phyloP scores from a whole-genome alignment of 495 filamentous ascomycete genomes.

The Penicillium pancosmium region DNA sequence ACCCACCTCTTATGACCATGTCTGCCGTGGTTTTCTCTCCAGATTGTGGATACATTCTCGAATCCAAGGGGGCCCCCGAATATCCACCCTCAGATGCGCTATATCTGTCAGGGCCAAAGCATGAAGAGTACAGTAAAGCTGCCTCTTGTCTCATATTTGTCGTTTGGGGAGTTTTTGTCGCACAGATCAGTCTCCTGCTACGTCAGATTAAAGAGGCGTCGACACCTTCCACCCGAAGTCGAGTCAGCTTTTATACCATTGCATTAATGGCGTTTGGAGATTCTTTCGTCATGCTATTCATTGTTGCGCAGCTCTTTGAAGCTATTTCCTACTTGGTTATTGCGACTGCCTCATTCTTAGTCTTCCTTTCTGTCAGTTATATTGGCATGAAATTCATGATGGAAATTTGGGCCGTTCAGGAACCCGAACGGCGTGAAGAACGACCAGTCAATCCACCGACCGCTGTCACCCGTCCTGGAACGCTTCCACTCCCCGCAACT shows the following conservation, averaged over 20 bases:
- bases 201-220: conserved; percentile 87
- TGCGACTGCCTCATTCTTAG: conserved; percentile 67
- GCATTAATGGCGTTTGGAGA: conserved; percentile 86
- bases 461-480: conserved; percentile 36
- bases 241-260: conserved; percentile 88
- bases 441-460: conserved; percentile 33
- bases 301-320: conserved; percentile 64
- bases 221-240: conserved; percentile 90
- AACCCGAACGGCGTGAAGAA: conserved; percentile 72
- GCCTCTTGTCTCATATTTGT: conserved; percentile 69
- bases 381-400: conserved; percentile 83
- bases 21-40: conserved; percentile 89
- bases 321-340: conserved; percentile 70
- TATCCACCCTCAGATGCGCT: conserved; percentile 63
- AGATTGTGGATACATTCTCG: conserved; percentile 89
- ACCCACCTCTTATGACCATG: conserved; percentile 72
- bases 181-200: conserved; percentile 74
- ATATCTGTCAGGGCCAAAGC: conserved; percentile 77
- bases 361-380: conserved; percentile 70
- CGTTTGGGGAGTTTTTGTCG: conserved; percentile 63
- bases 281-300: conserved; percentile 65
- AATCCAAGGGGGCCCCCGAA: conserved; percentile 79
- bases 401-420: conserved; percentile 86
- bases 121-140: conserved; percentile 69
- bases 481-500: conserved; percentile 66